These are phyloP conservation scores for Pichia exigua DNA, from an alignment of 805 yeast genomes.

Conservation along the genomic window DNA sequence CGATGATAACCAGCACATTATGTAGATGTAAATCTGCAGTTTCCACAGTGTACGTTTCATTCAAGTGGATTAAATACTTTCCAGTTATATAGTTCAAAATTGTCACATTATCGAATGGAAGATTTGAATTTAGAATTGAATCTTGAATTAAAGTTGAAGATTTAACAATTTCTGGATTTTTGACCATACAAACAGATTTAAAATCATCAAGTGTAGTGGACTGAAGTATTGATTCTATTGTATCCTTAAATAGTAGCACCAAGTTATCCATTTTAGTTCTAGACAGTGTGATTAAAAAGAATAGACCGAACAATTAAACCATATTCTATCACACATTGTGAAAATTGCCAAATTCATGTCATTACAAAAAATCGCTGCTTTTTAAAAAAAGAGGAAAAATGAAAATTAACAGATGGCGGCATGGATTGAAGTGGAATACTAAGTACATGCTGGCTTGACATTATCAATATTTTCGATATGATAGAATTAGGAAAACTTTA, in stretches of 20 bases:
- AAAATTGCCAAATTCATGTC: too few species aligned
- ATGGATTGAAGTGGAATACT: too few species aligned
- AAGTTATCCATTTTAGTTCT: background rate
- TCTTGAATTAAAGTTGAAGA: background rate
- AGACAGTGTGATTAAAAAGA: too few species aligned
- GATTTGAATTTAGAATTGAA: background rate
- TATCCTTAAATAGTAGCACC: background rate
- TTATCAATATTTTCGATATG: too few species aligned
- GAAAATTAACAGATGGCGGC: too few species aligned
- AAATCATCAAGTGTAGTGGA: background rate
- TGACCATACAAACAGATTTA: background rate
- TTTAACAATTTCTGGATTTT: background rate
- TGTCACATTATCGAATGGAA: background rate
- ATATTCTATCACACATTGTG: too few species aligned
- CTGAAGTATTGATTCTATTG: background rate
- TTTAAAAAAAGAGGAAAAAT: too few species aligned
- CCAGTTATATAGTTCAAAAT: constrained; percentile 1
- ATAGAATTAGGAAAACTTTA: too few species aligned
- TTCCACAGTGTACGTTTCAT: background rate
- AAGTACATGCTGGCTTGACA: too few species aligned
- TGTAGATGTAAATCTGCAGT: constrained; percentile 3
- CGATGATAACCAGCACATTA: constrained; percentile 15
- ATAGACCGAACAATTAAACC: too few species aligned
- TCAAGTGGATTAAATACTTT: background rate
- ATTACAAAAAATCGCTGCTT: too few species aligned